Evolutionary conservation across 371 early-diverging fungal genomes (phyloP), one percentile per base, ranked within the genome.

Genomic region (Mycotypha africana): DNA sequence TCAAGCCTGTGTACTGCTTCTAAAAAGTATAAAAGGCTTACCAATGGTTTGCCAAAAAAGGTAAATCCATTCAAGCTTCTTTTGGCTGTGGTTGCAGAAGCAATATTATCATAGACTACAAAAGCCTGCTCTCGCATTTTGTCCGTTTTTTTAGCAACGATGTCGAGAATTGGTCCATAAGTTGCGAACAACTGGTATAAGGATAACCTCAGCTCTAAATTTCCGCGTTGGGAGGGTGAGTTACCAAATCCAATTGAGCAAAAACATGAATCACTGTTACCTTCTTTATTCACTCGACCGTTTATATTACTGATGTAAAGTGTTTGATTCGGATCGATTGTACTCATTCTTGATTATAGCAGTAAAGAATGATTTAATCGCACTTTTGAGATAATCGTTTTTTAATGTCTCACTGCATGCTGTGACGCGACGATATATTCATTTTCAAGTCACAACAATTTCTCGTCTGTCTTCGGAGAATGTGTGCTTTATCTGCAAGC

Each of bases 71-170:
- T 84, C 33, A 91, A 62, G 25, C 79, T 74, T 54, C 90, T 69
- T 54, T 87, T 52, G 20, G 91, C 91, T 10, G 81, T 65, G 10
- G 88, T 69, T 1, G 98, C 92, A 16, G 79, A 66, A 4, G 89
- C 69, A 30, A 88, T 69, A 43, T 92, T 84, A 37, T 73, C 69
- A 61, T 89, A 95, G 22, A 86, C 91, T 23, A 97, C 70, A 62
- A 93, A 95, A 1, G 98, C 98, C 65, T 97, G 98, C n/a, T 95
- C 96, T 15, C 95, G 88, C 88, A 89, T 86, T 52, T 84, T 79
- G 42, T 75, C 62, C 11, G 83, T 83, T 45, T 84, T 79, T 49
- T 79, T 74, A 9, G 91, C 53, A 4, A 88, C 86, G 26, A 97
- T 84, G 49, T 93, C 93, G 21, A 93, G 45, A n/a, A 97, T 78